Conservation (phyloP, 441 rosid genomes). For the Jatropha multifida region DNA sequence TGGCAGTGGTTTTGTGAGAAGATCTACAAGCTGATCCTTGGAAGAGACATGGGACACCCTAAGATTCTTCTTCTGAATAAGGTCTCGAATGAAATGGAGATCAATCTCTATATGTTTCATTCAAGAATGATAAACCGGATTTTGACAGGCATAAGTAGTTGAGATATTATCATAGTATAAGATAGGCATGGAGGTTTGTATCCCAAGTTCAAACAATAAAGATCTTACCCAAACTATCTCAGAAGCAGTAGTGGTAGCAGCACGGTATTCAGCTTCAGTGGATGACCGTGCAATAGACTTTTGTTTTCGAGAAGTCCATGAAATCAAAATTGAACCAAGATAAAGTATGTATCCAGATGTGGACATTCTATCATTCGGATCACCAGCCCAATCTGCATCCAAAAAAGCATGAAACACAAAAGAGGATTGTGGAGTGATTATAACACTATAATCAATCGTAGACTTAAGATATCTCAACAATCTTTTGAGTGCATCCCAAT, state of each 20-base stretch:
- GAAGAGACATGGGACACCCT: too few relatives aligned
- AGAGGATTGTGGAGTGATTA: not conserved
- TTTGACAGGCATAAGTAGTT: not conserved
- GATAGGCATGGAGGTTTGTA: too few relatives aligned
- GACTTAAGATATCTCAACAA: not conserved
- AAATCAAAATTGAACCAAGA: too few relatives aligned
- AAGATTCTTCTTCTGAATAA: not conserved
- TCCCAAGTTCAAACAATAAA: not conserved
- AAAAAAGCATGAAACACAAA: not conserved
- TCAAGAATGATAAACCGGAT: not conserved
- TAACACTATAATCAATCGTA: not conserved
- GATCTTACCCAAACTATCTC: not conserved
- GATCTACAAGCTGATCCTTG: too few relatives aligned
- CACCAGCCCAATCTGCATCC: not conserved
- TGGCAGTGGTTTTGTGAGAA: too few relatives aligned
- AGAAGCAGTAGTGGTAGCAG: not conserved
- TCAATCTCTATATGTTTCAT: not conserved
- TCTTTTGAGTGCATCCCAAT: not conserved
- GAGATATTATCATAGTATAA: not conserved
- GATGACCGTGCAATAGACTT: not conserved
- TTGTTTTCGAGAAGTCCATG: not conserved
- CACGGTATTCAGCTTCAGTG: not conserved
- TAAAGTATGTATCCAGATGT: too few relatives aligned
- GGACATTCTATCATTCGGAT: not conserved
- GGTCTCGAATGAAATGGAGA: not conserved